A percentile compares a stretch with the other conserved stretches of the same genome.
These are phyloP conservation scores for Spinacia oleracea DNA, from an alignment of 179 eudicot genomes.

Conservation along the genomic window DNA sequence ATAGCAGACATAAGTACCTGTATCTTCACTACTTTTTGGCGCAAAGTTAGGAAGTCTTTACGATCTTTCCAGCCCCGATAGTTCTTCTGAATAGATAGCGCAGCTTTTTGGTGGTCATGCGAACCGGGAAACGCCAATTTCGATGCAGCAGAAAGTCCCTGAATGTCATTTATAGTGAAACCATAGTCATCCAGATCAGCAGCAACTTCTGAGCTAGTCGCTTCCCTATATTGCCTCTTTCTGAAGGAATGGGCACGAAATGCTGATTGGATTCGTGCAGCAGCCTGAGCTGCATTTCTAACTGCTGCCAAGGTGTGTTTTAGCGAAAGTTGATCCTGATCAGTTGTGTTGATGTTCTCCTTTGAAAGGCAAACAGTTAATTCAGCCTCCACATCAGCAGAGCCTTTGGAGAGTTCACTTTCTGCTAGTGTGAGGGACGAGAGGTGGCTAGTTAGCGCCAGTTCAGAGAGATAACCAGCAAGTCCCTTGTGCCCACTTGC, in stretches of 20 bases:
- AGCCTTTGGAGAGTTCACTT: conserved; percentile 62
- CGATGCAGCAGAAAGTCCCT: conserved; percentile 68
- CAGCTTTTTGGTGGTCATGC: conserved; percentile 61
- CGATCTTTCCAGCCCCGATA: conserved; percentile 89
- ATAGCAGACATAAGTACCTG: conserved; percentile 53
- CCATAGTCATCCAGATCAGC: conserved; percentile 51
- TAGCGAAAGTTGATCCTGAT: conserved; percentile 53
- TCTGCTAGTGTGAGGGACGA: conserved; percentile 74
- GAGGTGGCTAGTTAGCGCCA: conserved; percentile 78
- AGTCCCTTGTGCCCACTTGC: conserved; percentile 77
- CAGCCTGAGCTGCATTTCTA: conserved; percentile 78
- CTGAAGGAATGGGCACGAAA: conserved; percentile 91
- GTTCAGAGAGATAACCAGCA: conserved; percentile 91
- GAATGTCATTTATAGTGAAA: conserved; percentile 50
- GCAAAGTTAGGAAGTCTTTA: conserved; percentile 67
- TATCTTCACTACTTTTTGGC: conserved; percentile 92
- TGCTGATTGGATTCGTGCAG: conserved; percentile 91
- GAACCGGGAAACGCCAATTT: conserved; percentile 53
- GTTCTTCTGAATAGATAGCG: conserved; percentile 85
- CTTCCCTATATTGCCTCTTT: conserved; percentile 60
- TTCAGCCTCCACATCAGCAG: conserved; percentile 74
- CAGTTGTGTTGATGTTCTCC: conserved; percentile 29
- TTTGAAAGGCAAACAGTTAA: conserved; percentile 49
- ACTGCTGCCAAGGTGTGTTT: conserved; percentile 67
- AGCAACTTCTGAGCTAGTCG: conserved; percentile 28